Base-by-base conservation (phyloP, 148 eudicot species). In the Heliamphora exappendiculata region DNA sequence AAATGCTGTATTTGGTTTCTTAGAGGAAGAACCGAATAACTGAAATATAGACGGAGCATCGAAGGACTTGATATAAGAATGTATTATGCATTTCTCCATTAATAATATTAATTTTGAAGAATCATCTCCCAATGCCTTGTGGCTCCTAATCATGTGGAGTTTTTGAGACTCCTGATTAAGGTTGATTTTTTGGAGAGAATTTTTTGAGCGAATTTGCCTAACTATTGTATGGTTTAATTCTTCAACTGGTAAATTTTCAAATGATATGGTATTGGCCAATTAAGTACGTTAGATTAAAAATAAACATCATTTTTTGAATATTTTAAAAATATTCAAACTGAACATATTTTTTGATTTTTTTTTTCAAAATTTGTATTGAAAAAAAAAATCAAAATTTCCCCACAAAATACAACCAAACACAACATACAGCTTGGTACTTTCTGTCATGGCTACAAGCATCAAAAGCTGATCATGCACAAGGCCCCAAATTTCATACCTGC, bases 401-500 rank as follows among this genome's bases (percentile, higher is more conserved):
- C n/a, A n/a, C n/a, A n/a, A n/a, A n/a, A n/a, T n/a, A n/a, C n/a
- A n/a, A n/a, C n/a, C n/a, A n/a, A n/a, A n/a, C n/a, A n/a, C n/a
- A n/a, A n/a, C n/a, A n/a, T n/a, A 12, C 17, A 51, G 44, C 50
- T 8, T 9, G 53, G 17, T 22, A 26, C 26, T 67, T 67, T n/a
- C 4, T 9, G 29, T 16, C 69, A 16, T 39, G 16, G 55, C 24
- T 5, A 70, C 33, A 70, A 70, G 57, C 31, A 28, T 28, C 9
- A 26, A 74, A 74, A 4, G 29, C 7, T 13, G 63, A 33, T 59
- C 50, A 22, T 16, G 19, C 12, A 28, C 13, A 44, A 41, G 39
- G 24, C 42, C 57, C 53, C 70, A 10, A 45, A 57, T 3, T 59
- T 41, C 75, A 60, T 80, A 91, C 97, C 97, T 91, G 93, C 80